Evolutionary conservation across 257 asterid genomes (phyloP), one percentile per base, ranked within the genome.

Genomic region (Primulina tabacum): DNA sequence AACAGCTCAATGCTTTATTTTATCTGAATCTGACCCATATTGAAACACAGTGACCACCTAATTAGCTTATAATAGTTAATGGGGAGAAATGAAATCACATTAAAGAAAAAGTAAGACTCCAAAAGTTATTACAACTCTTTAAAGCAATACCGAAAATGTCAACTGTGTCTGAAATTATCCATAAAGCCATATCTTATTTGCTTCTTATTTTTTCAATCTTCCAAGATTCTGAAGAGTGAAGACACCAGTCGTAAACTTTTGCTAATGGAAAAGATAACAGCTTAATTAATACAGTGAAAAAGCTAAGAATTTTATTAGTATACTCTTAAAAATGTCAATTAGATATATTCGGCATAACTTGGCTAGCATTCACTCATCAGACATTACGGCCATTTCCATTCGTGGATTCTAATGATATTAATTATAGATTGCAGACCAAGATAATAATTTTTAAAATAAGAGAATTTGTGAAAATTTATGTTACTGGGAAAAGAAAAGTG

Each of bases 141-240:
- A 28, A 70, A 82, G 77, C 78, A 68, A 73, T 71, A 60, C 82
- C 72, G 55, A 17, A 76, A 71, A 67, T 65, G 76, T 34, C 26
- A 34, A 74, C 76, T 64, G 71, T 34, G 67, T 58, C 64, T 47
- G 68, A 71, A 43, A 56, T 67, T 69, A 71, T 73, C 33, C 35
- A 56, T 60, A 73, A 80, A 76, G 74, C 65, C 66, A 72, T 43
- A 57, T 66, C 38, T 38, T 35, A 26, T 59, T 63, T 72, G 68
- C 24, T 55, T 55, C 57, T n/a, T 57, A 53, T 60, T 57, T 74
- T 38, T 47, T 47, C 55, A 0, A 69, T 73, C 47, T 65, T 73
- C 68, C 58, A 66, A 65, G 60, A 60, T 43, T 64, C 53, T 30
- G 34, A 62, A 57, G 57, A 14, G 30, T 30, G 17, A 30, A 16